These are phyloP conservation scores for Alternaria burnsii DNA, from an alignment of 2,329 filamentous ascomycete species.

Conservation along the genomic window DNA sequence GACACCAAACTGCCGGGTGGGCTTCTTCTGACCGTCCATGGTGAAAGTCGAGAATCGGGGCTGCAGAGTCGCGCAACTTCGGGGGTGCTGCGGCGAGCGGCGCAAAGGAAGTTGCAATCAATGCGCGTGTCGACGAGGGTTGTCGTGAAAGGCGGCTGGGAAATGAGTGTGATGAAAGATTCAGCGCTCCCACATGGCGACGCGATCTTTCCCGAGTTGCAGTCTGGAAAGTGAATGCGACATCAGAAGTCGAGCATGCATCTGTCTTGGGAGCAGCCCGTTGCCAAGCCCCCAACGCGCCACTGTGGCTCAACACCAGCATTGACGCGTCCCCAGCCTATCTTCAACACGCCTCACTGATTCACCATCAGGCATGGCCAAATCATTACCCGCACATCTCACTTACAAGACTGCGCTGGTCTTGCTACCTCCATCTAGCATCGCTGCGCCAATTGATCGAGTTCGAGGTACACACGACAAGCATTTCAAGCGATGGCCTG, in stretches of 20 bases:
- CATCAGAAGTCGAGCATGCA: constrained; percentile 21
- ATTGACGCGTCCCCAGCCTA: background rate
- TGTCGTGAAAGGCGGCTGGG: constrained; percentile 22
- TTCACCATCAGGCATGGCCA: constrained; percentile 15
- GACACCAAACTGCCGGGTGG: constrained; percentile 67
- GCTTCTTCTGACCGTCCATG: constrained; percentile 47
- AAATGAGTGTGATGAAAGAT: constrained; percentile 9
- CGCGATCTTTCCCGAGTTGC: constrained; percentile 26
- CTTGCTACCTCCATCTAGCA: constrained; percentile 32
- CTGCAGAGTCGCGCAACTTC: constrained; percentile 23
- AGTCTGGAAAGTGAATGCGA: constrained; percentile 27
- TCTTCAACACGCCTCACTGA: background rate
- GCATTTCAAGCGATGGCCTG: constrained; percentile 40
- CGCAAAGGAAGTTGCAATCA: constrained; percentile 25
- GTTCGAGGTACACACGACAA: constrained; percentile 36
- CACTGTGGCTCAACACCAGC: constrained; percentile 6
- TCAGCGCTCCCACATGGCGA: constrained; percentile 45
- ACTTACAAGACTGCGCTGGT: constrained; percentile 40
- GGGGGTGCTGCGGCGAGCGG: constrained; percentile 34
- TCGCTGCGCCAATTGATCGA: constrained; percentile 36
- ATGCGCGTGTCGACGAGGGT: constrained; percentile 22
- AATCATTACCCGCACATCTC: constrained; percentile 26
- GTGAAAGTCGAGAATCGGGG: constrained; percentile 13
- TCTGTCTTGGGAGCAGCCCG: constrained; percentile 23
- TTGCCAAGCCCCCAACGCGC: constrained; percentile 27